Evolutionary conservation across 768 basidiomycete genomes (phyloP).

Genomic region (Rhodotorula toruloides): DNA sequence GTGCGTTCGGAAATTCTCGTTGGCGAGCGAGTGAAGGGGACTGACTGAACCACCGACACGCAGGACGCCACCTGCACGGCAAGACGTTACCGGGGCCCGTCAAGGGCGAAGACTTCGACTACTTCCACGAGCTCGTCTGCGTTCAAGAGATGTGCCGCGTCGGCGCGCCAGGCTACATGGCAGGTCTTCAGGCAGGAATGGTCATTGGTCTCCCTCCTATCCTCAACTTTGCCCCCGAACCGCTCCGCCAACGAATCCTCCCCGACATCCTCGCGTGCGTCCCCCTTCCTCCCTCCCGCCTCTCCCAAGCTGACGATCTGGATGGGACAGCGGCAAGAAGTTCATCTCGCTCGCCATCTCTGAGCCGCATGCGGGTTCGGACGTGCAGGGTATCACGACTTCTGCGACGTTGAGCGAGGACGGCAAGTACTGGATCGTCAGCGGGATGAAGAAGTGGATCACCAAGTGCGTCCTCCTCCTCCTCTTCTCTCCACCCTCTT

Average conservation of each 20-base stretch:
- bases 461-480: constrained; percentile 49
- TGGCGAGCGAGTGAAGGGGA: too few species aligned
- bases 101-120: constrained; percentile 76
- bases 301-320: constrained; percentile 46
- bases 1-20: too few species aligned
- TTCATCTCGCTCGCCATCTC: constrained; percentile 82
- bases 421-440: constrained; percentile 76
- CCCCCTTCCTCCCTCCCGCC: constrained; percentile 6
- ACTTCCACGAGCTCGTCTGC: constrained; percentile 82
- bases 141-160: constrained; percentile 69
- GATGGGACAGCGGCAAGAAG: constrained; percentile 50
- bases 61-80: constrained; percentile 78
- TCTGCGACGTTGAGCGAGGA: constrained; percentile 73
- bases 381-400: constrained; percentile 63
- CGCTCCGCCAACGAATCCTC: constrained; percentile 62
- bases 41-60: too few species aligned
- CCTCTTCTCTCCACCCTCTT: background rate
- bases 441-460: constrained; percentile 53
- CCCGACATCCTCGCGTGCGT: constrained; percentile 59
- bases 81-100: constrained; percentile 64
- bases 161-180: constrained; percentile 70
- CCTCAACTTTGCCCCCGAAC: constrained; percentile 73
- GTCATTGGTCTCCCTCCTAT: constrained; percentile 62
- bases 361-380: constrained; percentile 69
- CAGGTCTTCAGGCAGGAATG: constrained; percentile 52